These are phyloP conservation scores for Pseudonitzschia pungens DNA, from an alignment of 108 stramenopile genomes.

Conservation along the genomic window DNA sequence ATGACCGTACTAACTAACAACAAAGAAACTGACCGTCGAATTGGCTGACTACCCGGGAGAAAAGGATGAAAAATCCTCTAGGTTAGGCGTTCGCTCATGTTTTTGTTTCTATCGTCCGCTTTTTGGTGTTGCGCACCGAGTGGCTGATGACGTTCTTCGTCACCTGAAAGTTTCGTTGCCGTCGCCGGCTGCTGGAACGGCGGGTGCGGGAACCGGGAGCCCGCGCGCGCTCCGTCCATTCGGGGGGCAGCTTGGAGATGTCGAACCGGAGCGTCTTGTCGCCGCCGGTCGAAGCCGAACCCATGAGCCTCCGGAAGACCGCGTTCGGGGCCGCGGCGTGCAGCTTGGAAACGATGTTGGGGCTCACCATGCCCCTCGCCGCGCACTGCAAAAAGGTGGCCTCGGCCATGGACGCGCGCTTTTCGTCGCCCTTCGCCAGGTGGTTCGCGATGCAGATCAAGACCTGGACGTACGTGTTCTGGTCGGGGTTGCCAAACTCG, in stretches of 20 bases:
- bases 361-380: conserved; percentile 22
- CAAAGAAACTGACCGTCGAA: no score
- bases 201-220: not conserved
- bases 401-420: conserved; percentile 21
- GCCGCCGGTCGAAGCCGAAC: conserved; percentile 18
- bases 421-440: conserved; percentile 19
- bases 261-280: conserved; percentile 19
- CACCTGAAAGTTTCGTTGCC: conserved; percentile 19
- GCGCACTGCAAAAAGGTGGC: conserved; percentile 35
- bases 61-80: no score
- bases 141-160: conserved; percentile 16
- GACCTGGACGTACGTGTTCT: conserved; percentile 32
- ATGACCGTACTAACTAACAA: no score
- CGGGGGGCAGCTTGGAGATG: conserved; percentile 16
- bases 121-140: not conserved
- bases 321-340: conserved; percentile 3
- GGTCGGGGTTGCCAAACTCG: conserved; percentile 31
- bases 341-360: conserved; percentile 24
- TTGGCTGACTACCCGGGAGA: no score
- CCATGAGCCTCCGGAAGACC: conserved; percentile 24
- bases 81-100: no score
- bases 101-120: not conserved
- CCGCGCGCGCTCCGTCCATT: conserved; percentile 30
- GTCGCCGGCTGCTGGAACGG: conserved; percentile 9
- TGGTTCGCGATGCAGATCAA: conserved; percentile 26